Percentiles rank a stretch among this genome's conserved stretches.
These are phyloP conservation scores for Pichia norvegensis DNA, from an alignment of 1,139 yeast genomes.

Conservation along the genomic window DNA sequence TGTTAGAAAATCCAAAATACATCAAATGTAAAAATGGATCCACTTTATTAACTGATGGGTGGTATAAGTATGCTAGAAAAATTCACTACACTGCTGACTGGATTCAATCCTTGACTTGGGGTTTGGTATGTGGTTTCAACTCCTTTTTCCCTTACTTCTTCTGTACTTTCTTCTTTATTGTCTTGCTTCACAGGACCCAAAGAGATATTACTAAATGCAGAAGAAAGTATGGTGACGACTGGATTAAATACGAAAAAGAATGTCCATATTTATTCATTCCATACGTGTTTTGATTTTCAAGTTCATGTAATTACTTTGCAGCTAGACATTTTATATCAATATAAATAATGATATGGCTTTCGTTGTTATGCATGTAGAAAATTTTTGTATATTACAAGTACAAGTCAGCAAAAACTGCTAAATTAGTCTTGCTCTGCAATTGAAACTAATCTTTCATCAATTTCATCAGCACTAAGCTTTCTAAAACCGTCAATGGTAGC, in stretches of 20 bases:
- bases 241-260: slow-evolving; percentile 77
- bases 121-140: slow-evolving; percentile 75
- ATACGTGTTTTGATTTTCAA: slow-evolving; percentile 48
- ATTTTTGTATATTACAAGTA: too few species aligned
- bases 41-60: slow-evolving; percentile 79
- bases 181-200: slow-evolving; percentile 76
- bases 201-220: slow-evolving; percentile 83
- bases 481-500: slow-evolving; percentile 67
- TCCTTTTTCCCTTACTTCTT: slow-evolving; percentile 95
- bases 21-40: slow-evolving; percentile 83
- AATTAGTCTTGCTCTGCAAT: slow-evolving; percentile 89
- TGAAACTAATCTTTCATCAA: slow-evolving; percentile 86
- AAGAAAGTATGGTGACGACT: slow-evolving; percentile 85
- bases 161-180: slow-evolving; percentile 83
- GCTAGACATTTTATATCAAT: too few species aligned
- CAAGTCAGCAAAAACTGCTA: too few species aligned
- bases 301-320: background rate
- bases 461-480: slow-evolving; percentile 71
- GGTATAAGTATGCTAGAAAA: slow-evolving; percentile 90
- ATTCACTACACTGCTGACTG: slow-evolving; percentile 94
- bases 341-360: too few species aligned
- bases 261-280: slow-evolving; percentile 95
- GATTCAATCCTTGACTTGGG: slow-evolving; percentile 86
- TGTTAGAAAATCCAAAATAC: slow-evolving; percentile 73
- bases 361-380: too few species aligned